Evolutionary conservation across 176 grass and related monocot genomes (phyloP).

Genomic region (Ensete ventricosum): DNA sequence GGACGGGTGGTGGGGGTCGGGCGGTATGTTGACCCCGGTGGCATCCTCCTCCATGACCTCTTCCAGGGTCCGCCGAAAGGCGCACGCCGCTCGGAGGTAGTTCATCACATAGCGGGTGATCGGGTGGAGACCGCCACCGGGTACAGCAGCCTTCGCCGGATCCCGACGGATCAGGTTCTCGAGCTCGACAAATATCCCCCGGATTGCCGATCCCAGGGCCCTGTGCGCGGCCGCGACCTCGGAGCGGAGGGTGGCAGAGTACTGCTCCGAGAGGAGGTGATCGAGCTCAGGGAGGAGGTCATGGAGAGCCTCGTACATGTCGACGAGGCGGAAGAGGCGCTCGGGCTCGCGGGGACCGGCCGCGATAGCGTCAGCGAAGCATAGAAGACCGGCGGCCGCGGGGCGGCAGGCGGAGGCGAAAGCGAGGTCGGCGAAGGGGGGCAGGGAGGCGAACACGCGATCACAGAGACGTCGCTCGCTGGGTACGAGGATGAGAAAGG

Average conservation of each 20-base stretch:
- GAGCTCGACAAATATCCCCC: conserved; percentile 92
- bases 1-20: conserved; percentile 60
- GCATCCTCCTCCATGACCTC: conserved; percentile 87
- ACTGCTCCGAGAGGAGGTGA: conserved; percentile 68
- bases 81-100: conserved; percentile 84
- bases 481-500: conserved; percentile 81
- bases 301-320: conserved; percentile 87
- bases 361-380: conserved; percentile 70
- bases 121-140: conserved; percentile 76
- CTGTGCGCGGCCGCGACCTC: conserved; percentile 62
- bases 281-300: conserved; percentile 84
- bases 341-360: conserved; percentile 66
- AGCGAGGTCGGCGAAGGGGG: conserved; percentile 71
- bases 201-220: conserved; percentile 67
- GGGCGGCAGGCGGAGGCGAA: conserved; percentile 72
- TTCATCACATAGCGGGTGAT: conserved; percentile 96
- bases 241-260: conserved; percentile 65
- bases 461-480: conserved; percentile 94
- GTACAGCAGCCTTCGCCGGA: conserved; percentile 53
- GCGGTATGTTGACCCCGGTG: conserved; percentile 25
- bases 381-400: conserved; percentile 63
- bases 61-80: conserved; percentile 77
- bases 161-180: conserved; percentile 96
- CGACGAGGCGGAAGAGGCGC: conserved; percentile 84
- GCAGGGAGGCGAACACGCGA: conserved; percentile 62